Conservation (phyloP, 768 basidiomycete species). For the Russula foetens region DNA sequence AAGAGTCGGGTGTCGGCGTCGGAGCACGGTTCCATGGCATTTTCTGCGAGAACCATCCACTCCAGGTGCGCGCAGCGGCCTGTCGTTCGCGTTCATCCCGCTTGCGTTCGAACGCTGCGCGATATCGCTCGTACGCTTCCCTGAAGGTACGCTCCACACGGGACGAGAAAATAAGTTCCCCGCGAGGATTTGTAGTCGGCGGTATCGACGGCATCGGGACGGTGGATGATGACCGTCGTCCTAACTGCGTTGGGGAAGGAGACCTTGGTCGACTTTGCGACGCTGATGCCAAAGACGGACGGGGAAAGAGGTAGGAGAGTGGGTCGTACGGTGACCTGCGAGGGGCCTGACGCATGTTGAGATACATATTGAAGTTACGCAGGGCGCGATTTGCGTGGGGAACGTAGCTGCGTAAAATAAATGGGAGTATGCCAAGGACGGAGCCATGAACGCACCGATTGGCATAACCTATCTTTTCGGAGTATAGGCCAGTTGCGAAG, state of each 20-base stretch:
- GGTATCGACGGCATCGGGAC: slow-evolving; percentile 72
- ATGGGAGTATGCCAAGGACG: neutral
- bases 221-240: slow-evolving; percentile 35
- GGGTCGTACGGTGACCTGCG: slow-evolving; percentile 51
- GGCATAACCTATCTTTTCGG: slow-evolving; percentile 93
- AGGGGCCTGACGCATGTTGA: slow-evolving; percentile 84
- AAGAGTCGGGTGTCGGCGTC: slow-evolving; percentile 5
- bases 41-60: slow-evolving; percentile 25
- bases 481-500: slow-evolving; percentile 94
- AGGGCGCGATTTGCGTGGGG: slow-evolving; percentile 91
- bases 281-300: slow-evolving; percentile 28
- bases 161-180: slow-evolving; percentile 93
- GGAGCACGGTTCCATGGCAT: slow-evolving; percentile 23
- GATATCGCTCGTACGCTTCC: slow-evolving; percentile 89
- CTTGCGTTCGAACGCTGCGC: slow-evolving; percentile 75
- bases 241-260: slow-evolving; percentile 27
- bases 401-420: slow-evolving; percentile 61
- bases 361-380: slow-evolving; percentile 91
- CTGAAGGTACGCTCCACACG: slow-evolving; percentile 75
- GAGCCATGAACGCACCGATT: slow-evolving; percentile 65
- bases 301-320: slow-evolving; percentile 50
- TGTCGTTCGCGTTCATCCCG: slow-evolving; percentile 54
- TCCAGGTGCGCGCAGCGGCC: slow-evolving; percentile 27
- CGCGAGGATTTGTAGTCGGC: slow-evolving; percentile 81
- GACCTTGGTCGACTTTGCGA: slow-evolving; percentile 34